Base-by-base conservation (phyloP, 1,139 yeast species). In the Blastobotrys ciferrii region DNA sequence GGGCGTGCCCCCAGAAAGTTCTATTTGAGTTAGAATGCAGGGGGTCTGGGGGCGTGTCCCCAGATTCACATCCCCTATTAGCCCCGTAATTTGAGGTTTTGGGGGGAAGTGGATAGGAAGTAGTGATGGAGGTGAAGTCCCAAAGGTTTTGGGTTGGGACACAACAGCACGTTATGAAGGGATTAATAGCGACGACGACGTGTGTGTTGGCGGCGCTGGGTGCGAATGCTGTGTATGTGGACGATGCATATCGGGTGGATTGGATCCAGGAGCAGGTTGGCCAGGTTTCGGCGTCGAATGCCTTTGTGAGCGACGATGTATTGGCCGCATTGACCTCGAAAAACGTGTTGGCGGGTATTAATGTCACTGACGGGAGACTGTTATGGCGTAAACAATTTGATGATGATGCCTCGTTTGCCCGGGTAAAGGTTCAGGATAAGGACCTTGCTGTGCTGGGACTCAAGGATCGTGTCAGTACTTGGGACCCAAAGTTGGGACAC, bases 191-290 rank as follows among this genome's bases (percentile, higher is more conserved):
- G 11, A 31, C 42, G 19, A 36, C 42, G 5, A 25, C 36, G 2
- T 14, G 12, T 4, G 42, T 42, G 6, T 31, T 20, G 42, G 25
- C 37, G 13, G 25, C 14, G 13, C 14, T 17, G 17, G 32, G 42
- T 5, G 45, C 42, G 5, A 9, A n/a, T 12, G 65, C 65, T 3
- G 64, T 64, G 25, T 65, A 49, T 43, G 51, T 53, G 7, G 69
- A 65, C 45, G 69, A 65, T 44, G 68, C 67, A 2, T 63, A 53
- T 47, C 56, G 51, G 11, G 57, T 59, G 7, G 69, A 65, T 46
- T 65, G 69, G 69, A 63, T 58, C 36, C 45, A 47, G 7, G 49
- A 48, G 11, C 53, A 55, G 7, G 42, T 64, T 12, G 68, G 68
- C 25, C 17, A 45, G 12, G 46, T 63, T 7, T 43, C 46, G 12